Evolutionary conservation across 2,329 filamentous ascomycete species (phyloP).

Genomic region (Trichoderma polysporum): DNA sequence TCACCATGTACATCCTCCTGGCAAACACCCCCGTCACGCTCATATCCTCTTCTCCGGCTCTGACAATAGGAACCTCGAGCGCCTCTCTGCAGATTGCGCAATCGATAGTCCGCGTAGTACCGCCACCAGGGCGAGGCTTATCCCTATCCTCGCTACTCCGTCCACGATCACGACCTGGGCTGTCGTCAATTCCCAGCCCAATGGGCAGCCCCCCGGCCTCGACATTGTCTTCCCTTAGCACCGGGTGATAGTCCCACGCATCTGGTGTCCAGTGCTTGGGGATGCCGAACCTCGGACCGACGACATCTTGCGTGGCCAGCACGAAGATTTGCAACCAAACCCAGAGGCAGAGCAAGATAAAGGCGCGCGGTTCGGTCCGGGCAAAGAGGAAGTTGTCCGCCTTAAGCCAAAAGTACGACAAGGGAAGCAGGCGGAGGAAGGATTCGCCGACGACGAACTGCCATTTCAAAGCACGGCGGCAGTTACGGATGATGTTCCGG

Average conservation of each 20-base stretch:
- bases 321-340: conserved; percentile 81
- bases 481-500: conserved; percentile 87
- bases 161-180: conserved; percentile 29
- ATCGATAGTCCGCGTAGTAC: conserved; percentile 63
- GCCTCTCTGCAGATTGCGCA: conserved; percentile 94
- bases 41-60: conserved; percentile 53
- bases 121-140: conserved; percentile 24
- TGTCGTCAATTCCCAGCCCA: conserved; percentile 53
- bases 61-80: conserved; percentile 82
- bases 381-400: conserved; percentile 80
- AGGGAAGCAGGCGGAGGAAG: conserved; percentile 71
- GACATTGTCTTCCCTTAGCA: conserved; percentile 77
- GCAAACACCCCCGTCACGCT: conserved; percentile 70
- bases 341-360: conserved; percentile 66
- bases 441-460: conserved; percentile 86
- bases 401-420: conserved; percentile 81
- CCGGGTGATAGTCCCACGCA: conserved; percentile 93
- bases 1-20: conserved; percentile 90
- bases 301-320: conserved; percentile 76
- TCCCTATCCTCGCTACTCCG: conserved; percentile 38
- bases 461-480: conserved; percentile 87
- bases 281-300: conserved; percentile 86
- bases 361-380: conserved; percentile 63
- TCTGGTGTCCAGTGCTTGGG: conserved; percentile 66
- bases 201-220: conserved; percentile 81